These are phyloP conservation scores for Leccinum subrobustum DNA, from an alignment of 1,284 basidiomycete genomes.

Conservation along the genomic window DNA sequence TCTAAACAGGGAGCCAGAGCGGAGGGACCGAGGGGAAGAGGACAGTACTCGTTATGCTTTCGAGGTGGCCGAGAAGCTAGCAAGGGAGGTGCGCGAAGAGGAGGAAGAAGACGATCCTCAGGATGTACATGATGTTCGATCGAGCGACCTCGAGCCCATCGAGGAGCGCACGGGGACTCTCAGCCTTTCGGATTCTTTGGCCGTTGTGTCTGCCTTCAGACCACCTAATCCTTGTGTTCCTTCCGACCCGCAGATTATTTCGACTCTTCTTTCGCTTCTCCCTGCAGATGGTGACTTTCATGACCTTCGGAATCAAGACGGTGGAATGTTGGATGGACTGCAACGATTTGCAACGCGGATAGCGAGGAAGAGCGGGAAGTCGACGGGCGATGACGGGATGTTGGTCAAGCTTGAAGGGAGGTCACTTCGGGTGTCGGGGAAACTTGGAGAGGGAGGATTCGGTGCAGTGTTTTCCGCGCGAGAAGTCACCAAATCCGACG, in stretches of 20 bases:
- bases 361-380: constrained; percentile 43
- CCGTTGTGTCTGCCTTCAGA: constrained; percentile 58
- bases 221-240: constrained; percentile 91
- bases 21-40: constrained; percentile 20
- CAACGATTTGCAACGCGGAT: constrained; percentile 63
- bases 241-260: constrained; percentile 67
- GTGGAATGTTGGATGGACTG: constrained; percentile 63
- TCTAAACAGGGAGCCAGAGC: constrained; percentile 23
- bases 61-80: constrained; percentile 51
- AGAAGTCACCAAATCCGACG: constrained; percentile 43
- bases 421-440: constrained; percentile 72
- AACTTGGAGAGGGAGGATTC: constrained; percentile 96
- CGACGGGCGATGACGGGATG: constrained; percentile 44
- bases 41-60: constrained; percentile 47
- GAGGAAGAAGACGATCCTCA: constrained; percentile 22
- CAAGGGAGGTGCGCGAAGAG: constrained; percentile 47
- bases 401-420: constrained; percentile 56
- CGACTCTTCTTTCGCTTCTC: constrained; percentile 66
- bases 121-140: constrained; percentile 29
- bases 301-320: constrained; percentile 56
- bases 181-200: constrained; percentile 63
- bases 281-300: constrained; percentile 65
- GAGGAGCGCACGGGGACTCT: constrained; percentile 61
- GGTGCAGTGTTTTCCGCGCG: constrained; percentile 89
- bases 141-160: constrained; percentile 26